Conservation (phyloP, 1,284 basidiomycete species). For the Fistulinella cinereoalba region DNA sequence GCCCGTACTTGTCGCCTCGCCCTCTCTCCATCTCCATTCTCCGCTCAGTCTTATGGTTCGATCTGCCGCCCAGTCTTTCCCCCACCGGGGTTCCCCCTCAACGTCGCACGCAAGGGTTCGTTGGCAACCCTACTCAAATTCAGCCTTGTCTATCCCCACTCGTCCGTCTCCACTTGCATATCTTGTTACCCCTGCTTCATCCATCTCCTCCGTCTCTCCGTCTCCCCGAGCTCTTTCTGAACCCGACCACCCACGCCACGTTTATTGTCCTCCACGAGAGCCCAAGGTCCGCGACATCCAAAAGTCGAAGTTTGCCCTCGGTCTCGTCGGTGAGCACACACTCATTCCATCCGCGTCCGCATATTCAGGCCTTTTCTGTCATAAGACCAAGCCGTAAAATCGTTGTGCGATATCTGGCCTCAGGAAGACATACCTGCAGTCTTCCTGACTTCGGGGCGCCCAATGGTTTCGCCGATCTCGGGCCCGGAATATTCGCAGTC, state of each 20-base stretch:
- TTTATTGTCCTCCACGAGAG: constrained; percentile 27
- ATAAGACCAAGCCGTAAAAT: constrained; percentile 73
- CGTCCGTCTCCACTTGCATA: constrained; percentile 46
- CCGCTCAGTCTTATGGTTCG: constrained; percentile 45
- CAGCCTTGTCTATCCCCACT: constrained; percentile 15
- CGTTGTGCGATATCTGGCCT: constrained; percentile 71
- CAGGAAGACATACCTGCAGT: constrained; percentile 64
- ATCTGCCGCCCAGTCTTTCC: constrained; percentile 55
- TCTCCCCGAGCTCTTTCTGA: constrained; percentile 36
- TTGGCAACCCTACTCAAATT: constrained; percentile 68
- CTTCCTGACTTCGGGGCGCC: constrained; percentile 47
- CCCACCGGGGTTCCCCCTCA: constrained; percentile 66
- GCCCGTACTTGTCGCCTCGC: constrained; percentile 18
- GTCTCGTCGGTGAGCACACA: constrained; percentile 60
- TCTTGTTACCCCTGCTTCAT: constrained; percentile 53
- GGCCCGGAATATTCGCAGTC: constrained; percentile 13
- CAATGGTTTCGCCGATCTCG: constrained; percentile 27
- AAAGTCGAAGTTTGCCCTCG: constrained; percentile 62
- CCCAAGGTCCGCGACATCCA: constrained; percentile 46
- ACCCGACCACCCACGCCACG: constrained; percentile 37
- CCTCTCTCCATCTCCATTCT: constrained; percentile 15
- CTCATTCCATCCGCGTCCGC: constrained; percentile 6
- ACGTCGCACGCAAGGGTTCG: constrained; percentile 46
- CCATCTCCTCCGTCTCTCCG: constrained; percentile 39
- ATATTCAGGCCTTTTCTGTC: constrained; percentile 17